Evolutionary conservation across 306 rosid species (phyloP).

Genomic region (Cyamopsis tetragonoloba): DNA sequence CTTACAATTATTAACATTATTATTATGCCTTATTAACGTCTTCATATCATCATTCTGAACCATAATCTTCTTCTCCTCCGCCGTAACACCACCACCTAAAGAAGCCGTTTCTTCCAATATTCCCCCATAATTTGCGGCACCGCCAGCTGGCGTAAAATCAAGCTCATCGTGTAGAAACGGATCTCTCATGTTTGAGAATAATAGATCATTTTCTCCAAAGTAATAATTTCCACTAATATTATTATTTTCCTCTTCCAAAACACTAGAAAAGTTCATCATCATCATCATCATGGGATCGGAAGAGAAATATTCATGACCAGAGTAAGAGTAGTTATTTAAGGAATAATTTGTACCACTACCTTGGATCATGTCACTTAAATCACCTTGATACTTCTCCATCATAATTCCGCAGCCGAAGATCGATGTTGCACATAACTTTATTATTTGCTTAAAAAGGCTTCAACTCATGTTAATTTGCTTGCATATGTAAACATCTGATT

Average conservation of each 20-base stretch:
- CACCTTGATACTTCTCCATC: slow-evolving; percentile 78
- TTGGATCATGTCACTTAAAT: slow-evolving; percentile 68
- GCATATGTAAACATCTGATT: background rate
- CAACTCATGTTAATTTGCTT: background rate
- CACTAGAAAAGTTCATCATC: slow-evolving; percentile 27
- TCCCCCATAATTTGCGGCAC: slow-evolving; percentile 24
- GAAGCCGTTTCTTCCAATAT: background rate
- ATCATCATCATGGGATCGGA: slow-evolving; percentile 33
- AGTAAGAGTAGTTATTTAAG: background rate
- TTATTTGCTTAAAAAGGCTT: background rate
- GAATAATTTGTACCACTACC: slow-evolving; percentile 34
- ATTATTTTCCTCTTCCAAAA: no score
- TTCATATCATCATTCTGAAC: slow-evolving; percentile 14
- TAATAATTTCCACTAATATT: background rate
- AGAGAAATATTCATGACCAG: slow-evolving; percentile 16
- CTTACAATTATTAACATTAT: no score
- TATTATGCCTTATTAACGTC: no score
- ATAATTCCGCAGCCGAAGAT: slow-evolving; percentile 32
- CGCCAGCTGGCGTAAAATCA: background rate
- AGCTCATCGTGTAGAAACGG: slow-evolving; percentile 59
- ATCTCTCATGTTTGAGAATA: slow-evolving; percentile 58
- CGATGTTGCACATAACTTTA: slow-evolving; percentile 45
- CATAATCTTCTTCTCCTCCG: no score
- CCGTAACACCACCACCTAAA: background rate
- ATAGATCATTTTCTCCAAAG: slow-evolving; percentile 89